Evolutionary conservation across 2,329 filamentous ascomycete species (phyloP), one percentile per base, ranked within the genome.

Genomic region (Alternaria hordeiaustralica): DNA sequence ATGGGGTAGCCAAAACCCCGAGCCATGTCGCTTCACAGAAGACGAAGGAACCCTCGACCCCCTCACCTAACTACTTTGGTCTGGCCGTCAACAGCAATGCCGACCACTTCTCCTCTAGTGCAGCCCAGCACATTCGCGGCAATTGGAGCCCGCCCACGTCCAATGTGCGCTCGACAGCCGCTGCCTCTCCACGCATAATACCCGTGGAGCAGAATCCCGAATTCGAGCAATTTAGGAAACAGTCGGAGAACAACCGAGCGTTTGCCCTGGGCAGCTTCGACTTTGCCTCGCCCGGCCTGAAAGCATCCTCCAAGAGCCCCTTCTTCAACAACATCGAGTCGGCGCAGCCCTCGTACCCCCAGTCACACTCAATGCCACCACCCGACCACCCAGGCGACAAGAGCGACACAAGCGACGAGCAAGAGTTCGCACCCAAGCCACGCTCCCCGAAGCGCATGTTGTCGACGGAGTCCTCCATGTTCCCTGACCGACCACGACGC

Each of bases 51-150:
- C 71, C 74, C 5, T 71, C 72, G 46, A 79, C 75, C 5, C 78
- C 85, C 23, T 95, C 92, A 76, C 92, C 93, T 12, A 96, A 94
- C 78, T 97, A 97, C 80, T 97, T 97, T 78, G 92, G 92, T 60
- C 87, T 96, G 63, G 84, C 89, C 28, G 82, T 92, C 66, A 78
- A 87, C 21, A 78, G 87, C 20, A 80, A 82, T 49, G 84, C 81
- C 59, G 89, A 92, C 65, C 84, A 87, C 23, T 86, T 89, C 65
- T 89, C 90, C 57, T 90, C 90, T 3, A 83, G 81, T 65, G 80
- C 82, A 23, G 87, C 85, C 5, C 84, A 85, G 33, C 84, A 91
- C 65, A 85, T 89, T 1, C 88, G 88, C 60, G 88, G 89, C 68
- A 92, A 92, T 79, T 95, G 92, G 91, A 92, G 90, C 71, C 87